phyloP scores from a whole-genome alignment of 106 monocot genomes.

The Phalaenopsis equestris region DNA sequence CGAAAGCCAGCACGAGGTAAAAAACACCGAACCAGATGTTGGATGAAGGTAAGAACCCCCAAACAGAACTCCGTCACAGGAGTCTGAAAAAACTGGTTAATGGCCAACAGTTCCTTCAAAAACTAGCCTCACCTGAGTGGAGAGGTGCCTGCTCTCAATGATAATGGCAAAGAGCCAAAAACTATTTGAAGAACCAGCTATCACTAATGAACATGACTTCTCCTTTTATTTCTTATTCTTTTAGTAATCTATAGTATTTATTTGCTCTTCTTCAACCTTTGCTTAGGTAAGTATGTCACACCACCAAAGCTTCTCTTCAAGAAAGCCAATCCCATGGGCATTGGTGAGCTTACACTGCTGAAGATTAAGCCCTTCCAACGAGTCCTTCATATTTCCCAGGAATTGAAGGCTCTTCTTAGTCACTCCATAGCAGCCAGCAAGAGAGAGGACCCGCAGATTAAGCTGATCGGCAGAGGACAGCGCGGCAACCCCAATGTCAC shows the following conservation, averaged over 20 bases:
- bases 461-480: slow-evolving; percentile 52
- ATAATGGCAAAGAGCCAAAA: slow-evolving; percentile 5
- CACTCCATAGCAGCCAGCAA: slow-evolving; percentile 56
- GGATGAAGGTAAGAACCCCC: slow-evolving; percentile 18
- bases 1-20: slow-evolving; percentile 14
- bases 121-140: slow-evolving; percentile 12
- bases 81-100: slow-evolving; percentile 33
- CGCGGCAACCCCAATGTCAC: slow-evolving; percentile 62
- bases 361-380: slow-evolving; percentile 63
- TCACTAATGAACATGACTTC: slow-evolving; percentile 4
- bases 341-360: slow-evolving; percentile 50
- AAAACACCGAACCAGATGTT: slow-evolving; percentile 16
- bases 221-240: neutral
- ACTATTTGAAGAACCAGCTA: neutral
- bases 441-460: slow-evolving; percentile 48
- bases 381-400: slow-evolving; percentile 37
- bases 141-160: neutral
- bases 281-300: slow-evolving; percentile 64
- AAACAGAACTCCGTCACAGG: slow-evolving; percentile 7
- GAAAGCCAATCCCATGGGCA: slow-evolving; percentile 23
- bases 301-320: slow-evolving; percentile 67
- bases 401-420: slow-evolving; percentile 44
- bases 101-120: slow-evolving; percentile 20
- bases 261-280: neutral
- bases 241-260: neutral